Evolutionary conservation across 164 flowering plant species (phyloP), one percentile per base, ranked within the genome.

Genomic region (Taxillus chinensis): DNA sequence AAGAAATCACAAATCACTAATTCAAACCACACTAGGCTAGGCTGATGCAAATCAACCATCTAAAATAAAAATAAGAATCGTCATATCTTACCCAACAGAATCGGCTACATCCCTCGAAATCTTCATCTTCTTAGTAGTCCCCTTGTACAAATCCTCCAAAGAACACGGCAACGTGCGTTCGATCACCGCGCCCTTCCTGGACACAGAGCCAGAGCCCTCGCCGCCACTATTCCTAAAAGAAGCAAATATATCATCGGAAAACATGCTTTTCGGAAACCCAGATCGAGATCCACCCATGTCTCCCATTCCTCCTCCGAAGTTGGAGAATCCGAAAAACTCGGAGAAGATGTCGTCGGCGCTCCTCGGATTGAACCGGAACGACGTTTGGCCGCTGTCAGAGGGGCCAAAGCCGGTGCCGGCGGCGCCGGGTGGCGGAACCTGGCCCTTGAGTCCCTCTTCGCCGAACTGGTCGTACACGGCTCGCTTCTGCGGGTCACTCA

Each of bases 71-170:
- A 48, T 48, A 8, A 7, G 12, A 7, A 11, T 11, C 41, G 42
- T 8, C 53, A 37, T 50, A 70, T 66, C 83, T 82, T 74, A 92
- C 98, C 96, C 93, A 62, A 57, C 79, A 40, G 82, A n/a, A 79
- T 88, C 96, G 9, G 65, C 57, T 12, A 80, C 92, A 63, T 90
- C 96, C 75, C 98, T 82, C 0, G 98, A 89, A 65, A 92, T 87
- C 78, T 86, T 92, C 98, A 92, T 89, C 89, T 86, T 89, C 79
- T 89, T 92, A 13, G 90, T 80, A 11, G 93, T 85, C 27, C 98
- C 98, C 75, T 86, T 92, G 42, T 90, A 88, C 71, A 92, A 74
- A 67, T 92, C 96, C 76, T 92, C 98, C 75, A 92, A 77, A 65
- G 86, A 85, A 75, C 98, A 92, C 10, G 75, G 75, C 69, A 92